A percentile compares a stretch with the other conserved stretches of the same genome.
Evolutionary conservation across 257 asterid species (phyloP).

Genomic region (Solanum corneliomulleri): DNA sequence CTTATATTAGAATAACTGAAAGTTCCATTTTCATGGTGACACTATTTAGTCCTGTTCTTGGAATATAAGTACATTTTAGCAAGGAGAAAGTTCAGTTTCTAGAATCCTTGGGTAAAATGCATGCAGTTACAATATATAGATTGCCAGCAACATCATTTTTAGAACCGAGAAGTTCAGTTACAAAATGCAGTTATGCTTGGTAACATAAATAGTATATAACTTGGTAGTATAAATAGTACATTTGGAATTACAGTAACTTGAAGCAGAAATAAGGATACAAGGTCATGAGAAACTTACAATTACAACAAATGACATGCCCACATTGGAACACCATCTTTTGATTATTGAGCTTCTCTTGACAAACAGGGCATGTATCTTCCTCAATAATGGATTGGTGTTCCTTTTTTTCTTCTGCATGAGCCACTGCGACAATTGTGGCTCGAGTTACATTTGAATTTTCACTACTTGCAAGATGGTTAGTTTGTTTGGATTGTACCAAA

Average conservation of each 20-base stretch:
- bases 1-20: neutral
- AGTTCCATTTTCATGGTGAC: neutral
- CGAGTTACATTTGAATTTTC: slow-evolving; percentile 25
- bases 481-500: slow-evolving; percentile 60
- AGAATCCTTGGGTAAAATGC: neutral
- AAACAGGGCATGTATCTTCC: slow-evolving; percentile 71
- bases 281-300: slow-evolving; percentile 49
- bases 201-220: neutral
- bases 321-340: slow-evolving; percentile 97
- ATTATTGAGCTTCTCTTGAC: slow-evolving; percentile 81
- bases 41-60: neutral
- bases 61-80: neutral
- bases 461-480: slow-evolving; percentile 20
- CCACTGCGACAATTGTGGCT: slow-evolving; percentile 6
- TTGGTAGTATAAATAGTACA: neutral
- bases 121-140: neutral
- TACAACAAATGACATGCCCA: slow-evolving; percentile 88
- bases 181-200: neutral
- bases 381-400: slow-evolving; percentile 18
- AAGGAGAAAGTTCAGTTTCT: neutral
- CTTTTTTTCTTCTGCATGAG: slow-evolving; percentile 16
- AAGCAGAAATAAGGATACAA: neutral
- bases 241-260: neutral
- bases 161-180: neutral
- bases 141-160: neutral